Evolutionary conservation across 2,329 filamentous ascomycete species (phyloP).

Genomic region (Diaporthe caulivora): DNA sequence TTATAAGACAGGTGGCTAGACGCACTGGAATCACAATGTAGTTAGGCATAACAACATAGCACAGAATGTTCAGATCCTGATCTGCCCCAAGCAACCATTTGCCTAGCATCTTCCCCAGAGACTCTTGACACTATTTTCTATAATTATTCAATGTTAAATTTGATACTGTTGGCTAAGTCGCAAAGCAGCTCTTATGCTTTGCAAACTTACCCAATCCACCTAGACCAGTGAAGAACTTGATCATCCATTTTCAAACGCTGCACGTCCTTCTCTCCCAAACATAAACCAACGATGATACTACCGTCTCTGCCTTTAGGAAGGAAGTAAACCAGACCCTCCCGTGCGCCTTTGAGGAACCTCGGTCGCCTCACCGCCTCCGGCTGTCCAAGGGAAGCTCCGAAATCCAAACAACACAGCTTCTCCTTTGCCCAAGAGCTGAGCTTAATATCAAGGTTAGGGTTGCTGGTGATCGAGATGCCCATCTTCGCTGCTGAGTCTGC

Average conservation of each 20-base stretch:
- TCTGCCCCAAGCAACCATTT: no score
- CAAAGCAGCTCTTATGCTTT: background rate
- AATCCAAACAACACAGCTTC: constrained; percentile 59
- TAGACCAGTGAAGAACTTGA: constrained; percentile 55
- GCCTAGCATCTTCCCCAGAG: no score
- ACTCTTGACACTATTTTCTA: no score
- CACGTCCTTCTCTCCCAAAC: constrained; percentile 62
- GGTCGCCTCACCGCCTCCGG: constrained; percentile 63
- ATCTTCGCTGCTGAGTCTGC: constrained; percentile 50
- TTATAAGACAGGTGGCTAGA: no score
- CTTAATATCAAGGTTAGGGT: constrained; percentile 58
- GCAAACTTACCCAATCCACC: constrained; percentile 49
- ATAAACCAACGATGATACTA: constrained; percentile 58
- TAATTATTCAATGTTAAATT: no score
- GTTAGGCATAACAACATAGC: no score
- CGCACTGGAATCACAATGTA: no score
- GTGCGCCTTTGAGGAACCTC: constrained; percentile 51
- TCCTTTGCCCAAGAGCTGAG: constrained; percentile 68
- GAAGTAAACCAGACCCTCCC: constrained; percentile 64
- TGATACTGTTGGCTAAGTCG: no score
- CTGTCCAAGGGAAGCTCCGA: constrained; percentile 58
- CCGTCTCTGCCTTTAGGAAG: constrained; percentile 59
- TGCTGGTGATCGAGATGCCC: constrained; percentile 49
- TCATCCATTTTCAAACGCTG: constrained; percentile 55
- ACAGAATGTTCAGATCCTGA: no score